Evolutionary conservation across 2,329 filamentous ascomycete genomes (phyloP).

Genomic region (Ceratocystis smalleyi): DNA sequence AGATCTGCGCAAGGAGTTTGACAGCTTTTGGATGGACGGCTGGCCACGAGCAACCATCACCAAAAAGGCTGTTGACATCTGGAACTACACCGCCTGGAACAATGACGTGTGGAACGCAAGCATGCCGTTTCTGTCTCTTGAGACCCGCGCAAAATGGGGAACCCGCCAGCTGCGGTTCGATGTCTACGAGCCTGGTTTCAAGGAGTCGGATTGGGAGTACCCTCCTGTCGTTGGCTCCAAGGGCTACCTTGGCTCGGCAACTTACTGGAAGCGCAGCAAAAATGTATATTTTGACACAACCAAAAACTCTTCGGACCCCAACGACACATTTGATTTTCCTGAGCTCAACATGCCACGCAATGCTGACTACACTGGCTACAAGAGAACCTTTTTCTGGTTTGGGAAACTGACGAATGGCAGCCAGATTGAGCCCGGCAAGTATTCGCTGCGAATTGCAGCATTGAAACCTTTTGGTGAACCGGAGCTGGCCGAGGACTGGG

Average conservation of each 20-base stretch:
- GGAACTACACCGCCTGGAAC: background rate
- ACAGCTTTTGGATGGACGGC: slow-evolving; percentile 9
- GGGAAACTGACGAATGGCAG: slow-evolving; percentile 22
- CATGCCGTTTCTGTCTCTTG: slow-evolving; percentile 8
- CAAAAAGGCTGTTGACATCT: background rate
- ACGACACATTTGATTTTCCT: slow-evolving; percentile 10
- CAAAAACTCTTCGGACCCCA: background rate
- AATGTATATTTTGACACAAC: slow-evolving; percentile 5
- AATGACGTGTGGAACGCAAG: slow-evolving; percentile 13
- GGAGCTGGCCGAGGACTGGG: slow-evolving; percentile 19
- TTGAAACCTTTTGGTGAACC: slow-evolving; percentile 21
- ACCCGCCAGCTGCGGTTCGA: slow-evolving; percentile 17
- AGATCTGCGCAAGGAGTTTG: slow-evolving; percentile 7
- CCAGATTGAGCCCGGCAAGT: slow-evolving; percentile 21
- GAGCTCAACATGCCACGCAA: slow-evolving; percentile 20
- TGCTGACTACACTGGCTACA: slow-evolving; percentile 25
- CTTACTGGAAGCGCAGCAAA: slow-evolving; percentile 16
- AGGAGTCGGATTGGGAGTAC: slow-evolving; percentile 28
- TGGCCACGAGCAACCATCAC: slow-evolving; percentile 10
- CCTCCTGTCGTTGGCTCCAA: slow-evolving; percentile 27
- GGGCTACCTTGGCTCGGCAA: slow-evolving; percentile 30
- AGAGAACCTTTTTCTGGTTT: slow-evolving; percentile 19
- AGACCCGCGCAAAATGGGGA: slow-evolving; percentile 14
- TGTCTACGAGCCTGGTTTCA: slow-evolving; percentile 26
- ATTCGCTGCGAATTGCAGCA: slow-evolving; percentile 21